A percentile compares a stretch with the other conserved stretches of the same genome.
These are phyloP conservation scores for Trichosanthes cucumerina DNA, from an alignment of 306 rosid genomes.

Conservation along the genomic window DNA sequence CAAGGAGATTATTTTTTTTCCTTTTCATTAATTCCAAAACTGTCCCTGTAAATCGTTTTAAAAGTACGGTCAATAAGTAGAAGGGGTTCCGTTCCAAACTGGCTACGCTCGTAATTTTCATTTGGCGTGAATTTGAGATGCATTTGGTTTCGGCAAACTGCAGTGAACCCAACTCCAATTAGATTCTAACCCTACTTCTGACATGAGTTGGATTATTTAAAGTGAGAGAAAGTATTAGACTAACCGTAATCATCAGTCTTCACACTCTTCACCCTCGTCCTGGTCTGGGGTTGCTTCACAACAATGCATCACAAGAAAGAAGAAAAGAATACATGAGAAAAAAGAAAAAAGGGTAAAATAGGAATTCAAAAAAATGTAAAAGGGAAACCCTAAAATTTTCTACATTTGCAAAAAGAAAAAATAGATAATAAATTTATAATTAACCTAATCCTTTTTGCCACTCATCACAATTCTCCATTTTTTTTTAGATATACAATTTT, in stretches of 20 bases:
- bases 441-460: too few relatives aligned
- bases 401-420: too few relatives aligned
- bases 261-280: background rate
- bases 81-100: background rate
- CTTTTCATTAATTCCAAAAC: background rate
- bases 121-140: constrained; percentile 13
- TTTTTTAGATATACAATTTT: too few relatives aligned
- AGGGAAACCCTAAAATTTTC: too few relatives aligned
- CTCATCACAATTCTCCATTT: too few relatives aligned
- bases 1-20: background rate
- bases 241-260: background rate
- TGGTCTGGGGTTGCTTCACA: too few relatives aligned
- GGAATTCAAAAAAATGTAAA: too few relatives aligned
- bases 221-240: constrained; percentile 9
- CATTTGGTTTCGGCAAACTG: constrained; percentile 1
- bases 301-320: too few relatives aligned
- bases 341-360: too few relatives aligned
- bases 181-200: background rate
- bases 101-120: constrained; percentile 6
- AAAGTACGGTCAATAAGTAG: background rate
- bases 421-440: too few relatives aligned
- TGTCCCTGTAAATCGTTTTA: background rate
- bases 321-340: too few relatives aligned
- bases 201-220: constrained; percentile 15
- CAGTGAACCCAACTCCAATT: constrained; percentile 12